Percentiles rank a stretch among this genome's conserved stretches.
These are phyloP conservation scores for Eustoma russellianum DNA, from an alignment of 257 asterid species.

Conservation along the genomic window DNA sequence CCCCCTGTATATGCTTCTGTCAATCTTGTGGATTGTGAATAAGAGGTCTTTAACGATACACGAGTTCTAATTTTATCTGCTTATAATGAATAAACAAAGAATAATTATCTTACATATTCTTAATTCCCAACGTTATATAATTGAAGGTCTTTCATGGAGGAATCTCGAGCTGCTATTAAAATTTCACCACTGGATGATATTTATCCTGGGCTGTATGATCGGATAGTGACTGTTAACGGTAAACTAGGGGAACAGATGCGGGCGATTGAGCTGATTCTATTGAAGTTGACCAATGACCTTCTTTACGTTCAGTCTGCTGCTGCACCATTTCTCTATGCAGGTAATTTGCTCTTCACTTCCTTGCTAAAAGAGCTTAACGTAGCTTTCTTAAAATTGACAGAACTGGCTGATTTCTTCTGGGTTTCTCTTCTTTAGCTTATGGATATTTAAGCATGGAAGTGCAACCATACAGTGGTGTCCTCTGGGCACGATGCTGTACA, in stretches of 20 bases:
- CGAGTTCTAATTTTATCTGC: constrained; percentile 2
- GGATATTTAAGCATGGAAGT: neutral
- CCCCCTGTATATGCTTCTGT: too few species aligned
- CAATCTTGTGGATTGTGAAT: too few species aligned
- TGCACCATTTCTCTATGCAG: constrained; percentile 9
- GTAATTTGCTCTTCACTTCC: neutral
- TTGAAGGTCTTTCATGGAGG: constrained; percentile 24
- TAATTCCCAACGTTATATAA: neutral
- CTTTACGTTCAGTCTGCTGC: constrained; percentile 9
- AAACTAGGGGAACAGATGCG: constrained; percentile 16
- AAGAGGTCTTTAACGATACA: neutral
- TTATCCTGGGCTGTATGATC: constrained; percentile 13
- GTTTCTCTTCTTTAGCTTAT: neutral
- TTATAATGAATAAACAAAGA: neutral
- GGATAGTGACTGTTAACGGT: constrained; percentile 13
- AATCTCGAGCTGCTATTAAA: constrained; percentile 16
- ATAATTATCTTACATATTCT: neutral
- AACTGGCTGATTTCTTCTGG: neutral
- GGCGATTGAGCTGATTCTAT: constrained; percentile 14
- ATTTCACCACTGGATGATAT: constrained; percentile 13
- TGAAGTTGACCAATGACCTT: constrained; percentile 13
- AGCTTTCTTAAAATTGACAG: neutral
- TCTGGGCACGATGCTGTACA: neutral
- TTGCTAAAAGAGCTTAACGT: neutral
- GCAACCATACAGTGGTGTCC: neutral